A percentile compares a stretch with the other conserved stretches of the same genome.
Evolutionary conservation across 1,139 yeast species (phyloP).

Genomic region (Suhomyces anneliseae): DNA sequence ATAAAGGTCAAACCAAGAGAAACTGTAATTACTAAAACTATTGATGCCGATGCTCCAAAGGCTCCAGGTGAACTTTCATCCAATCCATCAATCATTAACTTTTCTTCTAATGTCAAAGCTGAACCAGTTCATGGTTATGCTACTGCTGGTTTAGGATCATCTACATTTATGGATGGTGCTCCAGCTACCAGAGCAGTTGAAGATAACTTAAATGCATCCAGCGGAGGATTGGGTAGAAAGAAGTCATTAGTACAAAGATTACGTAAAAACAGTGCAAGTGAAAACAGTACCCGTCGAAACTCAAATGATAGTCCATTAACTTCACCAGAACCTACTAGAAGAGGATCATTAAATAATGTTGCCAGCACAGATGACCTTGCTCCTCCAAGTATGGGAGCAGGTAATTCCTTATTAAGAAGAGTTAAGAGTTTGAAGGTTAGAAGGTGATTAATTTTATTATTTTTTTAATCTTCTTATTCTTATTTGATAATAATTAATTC

Average conservation of each 20-base stretch:
- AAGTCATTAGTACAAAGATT: slow-evolving; percentile 74
- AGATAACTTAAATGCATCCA: slow-evolving; percentile 25
- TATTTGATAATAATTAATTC: slow-evolving; percentile 1
- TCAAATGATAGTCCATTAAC: slow-evolving; percentile 29
- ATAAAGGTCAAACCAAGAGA: slow-evolving; percentile 18
- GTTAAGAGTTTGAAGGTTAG: slow-evolving; percentile 87
- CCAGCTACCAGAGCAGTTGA: slow-evolving; percentile 66
- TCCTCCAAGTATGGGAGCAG: slow-evolving; percentile 15
- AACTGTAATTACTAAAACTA: slow-evolving; percentile 13
- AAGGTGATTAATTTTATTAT: slow-evolving; percentile 17
- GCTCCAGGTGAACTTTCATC: slow-evolving; percentile 36
- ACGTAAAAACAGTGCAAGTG: slow-evolving; percentile 46
- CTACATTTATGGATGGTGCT: slow-evolving; percentile 94
- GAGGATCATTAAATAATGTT: slow-evolving; percentile 21
- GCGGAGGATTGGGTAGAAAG: slow-evolving; percentile 59
- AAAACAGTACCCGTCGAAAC: slow-evolving; percentile 32
- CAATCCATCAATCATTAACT: slow-evolving; percentile 56
- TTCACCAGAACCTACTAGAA: slow-evolving; percentile 19
- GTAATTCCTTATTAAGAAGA: slow-evolving; percentile 63
- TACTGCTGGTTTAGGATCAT: slow-evolving; percentile 85
- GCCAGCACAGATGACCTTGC: slow-evolving; percentile 13
- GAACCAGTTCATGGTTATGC: slow-evolving; percentile 80
- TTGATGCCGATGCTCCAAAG: slow-evolving; percentile 6
- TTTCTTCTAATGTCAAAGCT: slow-evolving; percentile 70
- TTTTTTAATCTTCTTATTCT: slow-evolving; percentile 2